These are phyloP conservation scores for Diaporthe destruens DNA, from an alignment of 2,329 filamentous ascomycete species.

Conservation along the genomic window DNA sequence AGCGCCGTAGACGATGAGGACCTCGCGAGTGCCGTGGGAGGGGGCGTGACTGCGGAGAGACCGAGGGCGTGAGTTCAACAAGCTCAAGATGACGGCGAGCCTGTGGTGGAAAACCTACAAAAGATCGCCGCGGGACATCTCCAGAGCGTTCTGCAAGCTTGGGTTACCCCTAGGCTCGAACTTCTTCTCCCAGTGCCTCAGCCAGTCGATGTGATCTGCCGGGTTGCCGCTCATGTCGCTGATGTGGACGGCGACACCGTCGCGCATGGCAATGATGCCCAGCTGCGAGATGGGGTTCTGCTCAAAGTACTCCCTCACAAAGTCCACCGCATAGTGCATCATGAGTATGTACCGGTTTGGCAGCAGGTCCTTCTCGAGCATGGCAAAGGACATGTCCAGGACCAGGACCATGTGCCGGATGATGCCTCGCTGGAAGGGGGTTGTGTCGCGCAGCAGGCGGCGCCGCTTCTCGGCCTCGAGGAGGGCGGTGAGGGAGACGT, in stretches of 20 bases:
- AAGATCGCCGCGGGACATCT: constrained; percentile 93
- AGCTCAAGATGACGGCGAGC: neutral
- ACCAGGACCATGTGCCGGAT: constrained; percentile 96
- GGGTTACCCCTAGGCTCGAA: constrained; percentile 80
- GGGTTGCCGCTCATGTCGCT: constrained; percentile 94
- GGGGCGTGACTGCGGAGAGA: constrained; percentile 78
- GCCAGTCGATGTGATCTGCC: constrained; percentile 83
- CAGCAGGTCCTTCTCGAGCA: constrained; percentile 94
- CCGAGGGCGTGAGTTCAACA: constrained; percentile 41
- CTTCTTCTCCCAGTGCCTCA: constrained; percentile 74
- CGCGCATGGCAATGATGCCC: constrained; percentile 91
- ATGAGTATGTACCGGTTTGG: constrained; percentile 88
- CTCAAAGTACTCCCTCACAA: constrained; percentile 95
- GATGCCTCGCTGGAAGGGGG: constrained; percentile 93
- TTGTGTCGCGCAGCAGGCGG: constrained; percentile 91
- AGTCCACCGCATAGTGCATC: constrained; percentile 85
- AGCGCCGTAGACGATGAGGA: constrained; percentile 92
- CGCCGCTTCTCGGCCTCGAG: constrained; percentile 85
- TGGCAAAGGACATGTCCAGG: constrained; percentile 91
- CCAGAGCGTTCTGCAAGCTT: constrained; percentile 92
- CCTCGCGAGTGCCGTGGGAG: constrained; percentile 91
- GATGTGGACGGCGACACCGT: constrained; percentile 87
- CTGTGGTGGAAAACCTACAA: constrained; percentile 66
- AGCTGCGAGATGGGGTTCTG: constrained; percentile 98
- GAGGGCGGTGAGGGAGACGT: constrained; percentile 79